A percentile compares a stretch with the other conserved stretches of the same genome.
Evolutionary conservation across 805 yeast genomes (phyloP).

Genomic region (Wickerhamiella nectarea): DNA sequence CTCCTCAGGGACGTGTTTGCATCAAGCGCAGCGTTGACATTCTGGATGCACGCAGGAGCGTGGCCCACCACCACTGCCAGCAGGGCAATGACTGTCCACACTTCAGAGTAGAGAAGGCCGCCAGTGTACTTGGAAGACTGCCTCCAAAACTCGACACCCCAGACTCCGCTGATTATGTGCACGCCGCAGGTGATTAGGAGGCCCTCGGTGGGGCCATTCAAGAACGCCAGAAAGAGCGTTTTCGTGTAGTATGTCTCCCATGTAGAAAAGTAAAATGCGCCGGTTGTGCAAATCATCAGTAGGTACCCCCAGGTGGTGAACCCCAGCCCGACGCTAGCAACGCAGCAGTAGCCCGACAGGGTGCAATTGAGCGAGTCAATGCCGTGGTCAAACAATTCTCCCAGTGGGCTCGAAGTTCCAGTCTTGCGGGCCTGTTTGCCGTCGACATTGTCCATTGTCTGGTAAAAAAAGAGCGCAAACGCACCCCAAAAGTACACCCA

Average conservation of each 20-base stretch:
- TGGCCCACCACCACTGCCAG: slow-evolving; percentile 38
- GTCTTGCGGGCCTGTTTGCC: slow-evolving; percentile 93
- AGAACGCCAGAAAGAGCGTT: slow-evolving; percentile 60
- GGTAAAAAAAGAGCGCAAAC: slow-evolving; percentile 73
- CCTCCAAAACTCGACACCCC: slow-evolving; percentile 31
- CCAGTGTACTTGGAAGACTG: not conserved
- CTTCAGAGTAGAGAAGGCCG: slow-evolving; percentile 26
- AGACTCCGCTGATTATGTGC: slow-evolving; percentile 50
- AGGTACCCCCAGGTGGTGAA: slow-evolving; percentile 38
- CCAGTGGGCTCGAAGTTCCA: slow-evolving; percentile 87
- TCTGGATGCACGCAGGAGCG: slow-evolving; percentile 49
- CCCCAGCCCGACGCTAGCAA: slow-evolving; percentile 64
- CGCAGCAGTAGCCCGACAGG: slow-evolving; percentile 58
- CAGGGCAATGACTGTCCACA: slow-evolving; percentile 23
- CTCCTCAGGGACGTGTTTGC: slow-evolving; percentile 38
- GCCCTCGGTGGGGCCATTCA: slow-evolving; percentile 96
- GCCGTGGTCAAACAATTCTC: slow-evolving; percentile 92
- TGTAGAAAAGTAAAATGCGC: slow-evolving; percentile 48
- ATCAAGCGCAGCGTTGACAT: slow-evolving; percentile 30
- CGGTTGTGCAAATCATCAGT: slow-evolving; percentile 34
- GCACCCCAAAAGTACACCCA: slow-evolving; percentile 76
- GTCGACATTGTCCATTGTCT: slow-evolving; percentile 94
- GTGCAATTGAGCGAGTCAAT: slow-evolving; percentile 65
- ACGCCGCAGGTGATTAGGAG: slow-evolving; percentile 48
- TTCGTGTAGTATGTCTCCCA: slow-evolving; percentile 96